Conservation (phyloP, 2,329 filamentous ascomycete genomes). For the Cercospora citrullina region DNA sequence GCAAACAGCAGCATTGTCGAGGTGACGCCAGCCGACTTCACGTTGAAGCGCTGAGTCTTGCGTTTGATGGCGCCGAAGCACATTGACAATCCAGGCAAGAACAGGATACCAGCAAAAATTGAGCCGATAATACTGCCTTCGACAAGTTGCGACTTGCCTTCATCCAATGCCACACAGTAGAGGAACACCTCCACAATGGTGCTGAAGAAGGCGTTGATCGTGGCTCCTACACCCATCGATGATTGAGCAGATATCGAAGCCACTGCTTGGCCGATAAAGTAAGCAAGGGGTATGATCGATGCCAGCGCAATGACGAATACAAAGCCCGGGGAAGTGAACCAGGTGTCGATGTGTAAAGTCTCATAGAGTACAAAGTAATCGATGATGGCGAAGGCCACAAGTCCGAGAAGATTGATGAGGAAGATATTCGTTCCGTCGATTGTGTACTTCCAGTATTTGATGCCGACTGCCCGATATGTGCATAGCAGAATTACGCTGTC, state of each 20-base stretch:
- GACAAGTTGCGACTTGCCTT: conserved; percentile 89
- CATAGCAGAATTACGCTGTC: conserved; percentile 77
- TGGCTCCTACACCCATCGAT: conserved; percentile 95
- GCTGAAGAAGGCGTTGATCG: conserved; percentile 97
- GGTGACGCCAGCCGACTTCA: conserved; percentile 90
- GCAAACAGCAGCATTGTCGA: conserved; percentile 98
- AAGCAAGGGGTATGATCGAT: conserved; percentile 93
- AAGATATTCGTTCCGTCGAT: conserved; percentile 98
- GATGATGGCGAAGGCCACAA: conserved; percentile 92
- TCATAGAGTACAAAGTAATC: conserved; percentile 81
- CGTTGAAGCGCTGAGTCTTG: conserved; percentile 98
- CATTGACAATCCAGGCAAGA: conserved; percentile 94
- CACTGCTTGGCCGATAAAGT: conserved; percentile 98
- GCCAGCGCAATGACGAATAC: conserved; percentile 81
- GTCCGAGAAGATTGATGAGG: conserved; percentile 90
- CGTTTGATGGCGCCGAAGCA: conserved; percentile 97
- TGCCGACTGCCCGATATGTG: conserved; percentile 92
- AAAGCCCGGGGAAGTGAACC: conserved; percentile 79
- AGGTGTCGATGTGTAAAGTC: conserved; percentile 66
- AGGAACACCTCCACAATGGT: conserved; percentile 97
- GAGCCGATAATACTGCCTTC: conserved; percentile 97
- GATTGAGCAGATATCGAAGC: conserved; percentile 98
- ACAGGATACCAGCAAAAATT: conserved; percentile 94
- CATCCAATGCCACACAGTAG: conserved; percentile 88
- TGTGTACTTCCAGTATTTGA: conserved; percentile 99